These are phyloP conservation scores for Neohortaea acidophila DNA, from an alignment of 495 filamentous ascomycete genomes.

Conservation along the genomic window DNA sequence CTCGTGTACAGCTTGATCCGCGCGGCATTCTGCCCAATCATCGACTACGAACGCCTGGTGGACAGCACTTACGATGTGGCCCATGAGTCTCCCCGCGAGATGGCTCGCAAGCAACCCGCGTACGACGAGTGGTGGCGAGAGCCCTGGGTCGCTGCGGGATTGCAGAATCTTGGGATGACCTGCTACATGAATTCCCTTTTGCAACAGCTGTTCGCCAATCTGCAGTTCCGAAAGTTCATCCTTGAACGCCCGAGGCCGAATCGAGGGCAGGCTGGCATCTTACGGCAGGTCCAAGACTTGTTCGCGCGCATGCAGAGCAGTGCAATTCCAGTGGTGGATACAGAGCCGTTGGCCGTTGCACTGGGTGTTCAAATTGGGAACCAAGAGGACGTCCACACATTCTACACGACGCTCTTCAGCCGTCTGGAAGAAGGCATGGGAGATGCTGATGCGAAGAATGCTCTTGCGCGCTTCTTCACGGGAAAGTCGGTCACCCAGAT, in stretches of 20 bases:
- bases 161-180: constrained; percentile 85
- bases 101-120: constrained; percentile 3
- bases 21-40: not conserved
- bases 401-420: constrained; percentile 87
- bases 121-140: constrained; percentile 49
- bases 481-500: constrained; percentile 90
- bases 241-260: constrained; percentile 46
- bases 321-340: constrained; percentile 54
- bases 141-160: constrained; percentile 61
- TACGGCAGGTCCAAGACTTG: constrained; percentile 61
- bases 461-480: constrained; percentile 73
- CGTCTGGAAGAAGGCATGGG: constrained; percentile 75
- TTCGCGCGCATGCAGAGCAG: constrained; percentile 80
- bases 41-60: constrained; percentile 5
- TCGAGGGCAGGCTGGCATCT: constrained; percentile 45
- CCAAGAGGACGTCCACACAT: constrained; percentile 98
- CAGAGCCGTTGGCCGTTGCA: constrained; percentile 51
- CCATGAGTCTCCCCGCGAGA: not conserved
- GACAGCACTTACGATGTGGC: not conserved
- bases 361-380: constrained; percentile 75
- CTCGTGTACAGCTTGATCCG: constrained; percentile 9
- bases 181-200: constrained; percentile 95
- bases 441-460: constrained; percentile 49
- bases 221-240: constrained; percentile 74
- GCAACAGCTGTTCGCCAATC: constrained; percentile 95